phyloP scores from a whole-genome alignment of 2,329 filamentous ascomycete species.

The Aspergillus bombycis region DNA sequence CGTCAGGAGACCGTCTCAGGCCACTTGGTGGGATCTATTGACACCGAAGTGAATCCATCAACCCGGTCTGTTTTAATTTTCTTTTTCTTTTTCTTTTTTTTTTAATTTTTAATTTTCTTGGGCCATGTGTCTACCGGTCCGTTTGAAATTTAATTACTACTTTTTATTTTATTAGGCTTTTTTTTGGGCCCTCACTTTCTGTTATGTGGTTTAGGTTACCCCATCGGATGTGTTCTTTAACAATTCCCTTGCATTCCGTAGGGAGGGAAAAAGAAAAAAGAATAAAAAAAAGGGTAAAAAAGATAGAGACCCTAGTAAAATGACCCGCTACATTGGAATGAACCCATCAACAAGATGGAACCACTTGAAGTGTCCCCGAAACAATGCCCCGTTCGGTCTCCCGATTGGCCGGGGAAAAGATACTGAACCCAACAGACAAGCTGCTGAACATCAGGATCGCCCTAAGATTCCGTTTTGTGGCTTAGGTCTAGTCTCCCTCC shows the following conservation, averaged over 20 bases:
- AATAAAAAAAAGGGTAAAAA: not conserved
- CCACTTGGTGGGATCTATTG: constrained; percentile 1
- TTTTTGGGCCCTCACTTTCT: not conserved
- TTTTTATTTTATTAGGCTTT: not conserved
- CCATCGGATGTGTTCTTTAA: not conserved
- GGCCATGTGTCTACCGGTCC: not conserved
- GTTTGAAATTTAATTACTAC: not conserved
- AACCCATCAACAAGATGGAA: constrained; percentile 3
- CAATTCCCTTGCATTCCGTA: constrained; percentile 3
- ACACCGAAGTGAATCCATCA: not conserved
- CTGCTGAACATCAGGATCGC: not conserved
- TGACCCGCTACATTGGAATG: constrained; percentile 3
- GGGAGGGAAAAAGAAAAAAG: not conserved
- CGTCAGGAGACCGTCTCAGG: constrained; percentile 5
- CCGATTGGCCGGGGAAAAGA: constrained; percentile 4
- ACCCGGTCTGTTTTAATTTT: not conserved
- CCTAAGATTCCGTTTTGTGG: not conserved
- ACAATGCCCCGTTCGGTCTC: constrained; percentile 1
- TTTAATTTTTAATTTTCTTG: not conserved
- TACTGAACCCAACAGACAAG: not conserved
- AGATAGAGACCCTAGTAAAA: not conserved
- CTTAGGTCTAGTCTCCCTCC: not conserved
- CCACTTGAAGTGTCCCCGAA: not conserved
- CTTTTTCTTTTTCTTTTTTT: not conserved
- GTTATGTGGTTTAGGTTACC: not conserved